Conservation (phyloP, 306 rosid species). For the Quillaja saponaria region DNA sequence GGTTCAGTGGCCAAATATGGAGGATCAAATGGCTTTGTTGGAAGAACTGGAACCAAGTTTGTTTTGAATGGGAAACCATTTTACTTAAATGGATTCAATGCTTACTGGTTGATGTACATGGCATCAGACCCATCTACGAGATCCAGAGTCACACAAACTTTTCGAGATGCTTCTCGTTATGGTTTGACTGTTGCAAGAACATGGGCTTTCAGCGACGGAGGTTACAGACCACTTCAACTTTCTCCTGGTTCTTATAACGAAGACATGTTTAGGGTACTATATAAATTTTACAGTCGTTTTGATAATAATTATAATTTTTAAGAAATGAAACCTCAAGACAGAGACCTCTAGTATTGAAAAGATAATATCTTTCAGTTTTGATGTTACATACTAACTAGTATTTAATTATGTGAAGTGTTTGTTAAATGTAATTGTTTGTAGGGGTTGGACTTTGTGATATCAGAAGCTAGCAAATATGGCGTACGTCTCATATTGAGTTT, state of each 20-base stretch:
- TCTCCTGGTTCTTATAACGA: slow-evolving; percentile 43
- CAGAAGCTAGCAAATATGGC: slow-evolving; percentile 42
- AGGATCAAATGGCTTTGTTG: slow-evolving; percentile 13
- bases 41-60: slow-evolving; percentile 44
- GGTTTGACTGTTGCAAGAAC: slow-evolving; percentile 44
- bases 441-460: slow-evolving; percentile 43
- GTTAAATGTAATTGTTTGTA: too few relatives aligned
- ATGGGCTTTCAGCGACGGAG: slow-evolving; percentile 41
- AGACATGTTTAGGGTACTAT: slow-evolving; percentile 30
- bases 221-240: slow-evolving; percentile 36
- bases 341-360: too few relatives aligned
- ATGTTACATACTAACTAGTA: too few relatives aligned
- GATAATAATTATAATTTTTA: too few relatives aligned
- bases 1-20: neutral
- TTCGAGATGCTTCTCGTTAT: slow-evolving; percentile 37
- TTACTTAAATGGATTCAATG: slow-evolving; percentile 58
- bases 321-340: too few relatives aligned
- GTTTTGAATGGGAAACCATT: slow-evolving; percentile 32
- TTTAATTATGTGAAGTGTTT: too few relatives aligned
- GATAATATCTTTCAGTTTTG: too few relatives aligned
- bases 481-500: slow-evolving; percentile 36
- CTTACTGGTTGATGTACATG: slow-evolving; percentile 58
- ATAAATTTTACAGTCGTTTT: too few relatives aligned
- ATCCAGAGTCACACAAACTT: slow-evolving; percentile 37
- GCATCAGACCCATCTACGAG: slow-evolving; percentile 51